Percentiles rank a stretch among this genome's conserved stretches.
Evolutionary conservation across 2,329 filamentous ascomycete species (phyloP).

Genomic region (Tolypocladium ophioglossoides): DNA sequence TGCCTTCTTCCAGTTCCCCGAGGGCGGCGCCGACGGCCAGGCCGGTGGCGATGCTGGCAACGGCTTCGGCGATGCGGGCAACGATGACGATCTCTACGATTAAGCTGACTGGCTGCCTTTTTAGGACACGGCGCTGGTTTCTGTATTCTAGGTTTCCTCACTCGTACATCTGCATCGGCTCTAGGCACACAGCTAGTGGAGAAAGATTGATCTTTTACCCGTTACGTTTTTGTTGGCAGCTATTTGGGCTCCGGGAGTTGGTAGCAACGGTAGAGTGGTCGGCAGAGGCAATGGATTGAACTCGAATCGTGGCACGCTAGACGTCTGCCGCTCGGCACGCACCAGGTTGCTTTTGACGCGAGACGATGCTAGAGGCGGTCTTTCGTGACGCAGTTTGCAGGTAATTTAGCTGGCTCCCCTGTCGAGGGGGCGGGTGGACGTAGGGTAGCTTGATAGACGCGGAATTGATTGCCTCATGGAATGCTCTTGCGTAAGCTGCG

Average conservation of each 20-base stretch:
- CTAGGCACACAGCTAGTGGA: not conserved
- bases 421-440: not conserved
- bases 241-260: constrained; percentile 22
- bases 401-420: not conserved
- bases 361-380: not conserved
- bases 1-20: constrained; percentile 96
- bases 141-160: constrained; percentile 38
- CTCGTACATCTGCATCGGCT: constrained; percentile 22
- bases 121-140: constrained; percentile 12
- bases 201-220: constrained; percentile 2
- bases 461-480: constrained; percentile 2
- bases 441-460: constrained; percentile 7
- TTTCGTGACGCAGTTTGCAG: not conserved
- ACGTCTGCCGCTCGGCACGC: constrained; percentile 2
- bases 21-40: constrained; percentile 57
- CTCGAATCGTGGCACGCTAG: constrained; percentile 4
- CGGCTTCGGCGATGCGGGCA: constrained; percentile 74
- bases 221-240: constrained; percentile 13
- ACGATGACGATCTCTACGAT: constrained; percentile 96
- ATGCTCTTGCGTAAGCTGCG: not conserved
- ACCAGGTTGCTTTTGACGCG: not conserved
- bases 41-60: constrained; percentile 44
- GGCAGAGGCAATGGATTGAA: constrained; percentile 2
- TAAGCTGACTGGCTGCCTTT: constrained; percentile 37
- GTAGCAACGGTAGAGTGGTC: constrained; percentile 18